phyloP scores from a whole-genome alignment of 192 early-diverging fungal species.

The Backusella macrospora region DNA sequence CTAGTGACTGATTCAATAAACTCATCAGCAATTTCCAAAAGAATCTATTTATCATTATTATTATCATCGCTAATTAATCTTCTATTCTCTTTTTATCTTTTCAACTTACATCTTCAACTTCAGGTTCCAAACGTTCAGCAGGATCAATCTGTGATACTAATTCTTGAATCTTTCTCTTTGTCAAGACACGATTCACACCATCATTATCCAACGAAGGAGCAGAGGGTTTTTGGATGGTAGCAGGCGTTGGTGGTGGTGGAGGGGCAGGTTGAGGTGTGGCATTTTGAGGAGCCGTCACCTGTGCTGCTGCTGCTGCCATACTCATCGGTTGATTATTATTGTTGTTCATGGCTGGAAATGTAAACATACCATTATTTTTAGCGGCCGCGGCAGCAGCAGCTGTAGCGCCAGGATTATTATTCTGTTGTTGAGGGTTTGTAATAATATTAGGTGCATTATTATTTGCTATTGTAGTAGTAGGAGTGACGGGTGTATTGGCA shows the following conservation, averaged over 20 bases:
- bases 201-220: conserved; percentile 30
- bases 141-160: conserved; percentile 85
- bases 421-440: neutral
- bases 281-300: no score
- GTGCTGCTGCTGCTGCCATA: conserved; percentile 41
- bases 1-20: conserved; percentile 85
- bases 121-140: conserved; percentile 74
- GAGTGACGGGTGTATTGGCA: neutral
- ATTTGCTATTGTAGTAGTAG: neutral
- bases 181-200: conserved; percentile 49
- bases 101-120: conserved; percentile 75
- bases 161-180: conserved; percentile 83
- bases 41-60: conserved; percentile 51
- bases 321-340: conserved; percentile 17
- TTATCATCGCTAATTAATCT: neutral
- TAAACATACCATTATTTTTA: conserved; percentile 18
- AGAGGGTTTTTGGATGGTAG: neutral
- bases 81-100: neutral
- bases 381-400: neutral
- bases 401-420: no score
- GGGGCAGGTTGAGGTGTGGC: conserved; percentile 28
- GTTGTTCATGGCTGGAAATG: conserved; percentile 18
- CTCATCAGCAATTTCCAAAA: conserved; percentile 84
- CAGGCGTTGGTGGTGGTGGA: conserved; percentile 19
- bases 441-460: neutral